phyloP scores from a whole-genome alignment of 1,139 yeast genomes.

The Sugiyamaella neomexicana region DNA sequence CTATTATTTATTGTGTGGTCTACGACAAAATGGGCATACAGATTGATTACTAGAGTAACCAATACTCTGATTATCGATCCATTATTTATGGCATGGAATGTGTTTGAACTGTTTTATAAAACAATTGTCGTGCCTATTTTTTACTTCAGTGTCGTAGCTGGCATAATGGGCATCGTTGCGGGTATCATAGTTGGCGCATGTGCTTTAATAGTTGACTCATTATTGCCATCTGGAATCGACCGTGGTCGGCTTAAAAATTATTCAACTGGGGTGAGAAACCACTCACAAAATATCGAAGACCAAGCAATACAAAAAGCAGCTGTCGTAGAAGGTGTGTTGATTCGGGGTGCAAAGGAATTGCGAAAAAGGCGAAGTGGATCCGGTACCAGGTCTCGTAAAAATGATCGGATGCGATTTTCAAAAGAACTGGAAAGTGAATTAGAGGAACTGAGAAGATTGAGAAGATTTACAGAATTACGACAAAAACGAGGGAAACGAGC shows the following conservation, averaged over 20 bases:
- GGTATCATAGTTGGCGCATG: conserved; percentile 31
- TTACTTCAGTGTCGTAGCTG: conserved; percentile 29
- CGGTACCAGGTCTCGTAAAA: background rate
- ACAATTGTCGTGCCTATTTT: conserved; percentile 29
- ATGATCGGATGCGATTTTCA: conserved; percentile 3
- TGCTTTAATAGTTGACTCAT: conserved; percentile 27
- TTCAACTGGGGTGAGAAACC: background rate
- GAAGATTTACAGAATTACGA: background rate
- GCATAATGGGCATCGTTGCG: conserved; percentile 28
- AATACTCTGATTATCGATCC: conserved; percentile 19
- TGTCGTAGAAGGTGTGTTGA: conserved; percentile 5
- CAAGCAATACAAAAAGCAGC: background rate
- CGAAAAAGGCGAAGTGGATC: conserved; percentile 3
- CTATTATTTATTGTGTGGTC: conserved; percentile 7
- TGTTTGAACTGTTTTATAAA: conserved; percentile 26
- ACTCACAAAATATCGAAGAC: background rate
- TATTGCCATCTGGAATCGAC: conserved; percentile 24
- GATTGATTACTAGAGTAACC: background rate
- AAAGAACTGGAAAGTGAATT: background rate
- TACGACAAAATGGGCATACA: background rate
- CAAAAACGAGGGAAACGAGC: background rate
- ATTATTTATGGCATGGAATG: conserved; percentile 23
- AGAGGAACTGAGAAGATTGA: background rate
- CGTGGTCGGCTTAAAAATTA: background rate
- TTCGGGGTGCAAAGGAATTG: conserved; percentile 1